phyloP scores from a whole-genome alignment of 805 yeast genomes.

The Kazachstania martiniae region DNA sequence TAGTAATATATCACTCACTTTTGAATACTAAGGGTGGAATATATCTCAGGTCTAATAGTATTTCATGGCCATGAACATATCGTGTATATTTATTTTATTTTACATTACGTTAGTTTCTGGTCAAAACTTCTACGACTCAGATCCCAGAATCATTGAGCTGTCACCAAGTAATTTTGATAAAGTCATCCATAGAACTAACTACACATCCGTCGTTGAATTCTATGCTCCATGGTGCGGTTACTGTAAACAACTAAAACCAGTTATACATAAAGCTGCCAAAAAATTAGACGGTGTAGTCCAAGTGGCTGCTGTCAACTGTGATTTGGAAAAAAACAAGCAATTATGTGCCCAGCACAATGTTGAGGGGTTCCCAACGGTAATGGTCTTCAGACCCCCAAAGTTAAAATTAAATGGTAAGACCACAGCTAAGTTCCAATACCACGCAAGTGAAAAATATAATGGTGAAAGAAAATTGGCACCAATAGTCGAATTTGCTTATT shows the following conservation, averaged over 20 bases:
- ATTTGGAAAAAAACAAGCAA: slow-evolving; percentile 50
- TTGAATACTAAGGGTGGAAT: too few relatives aligned
- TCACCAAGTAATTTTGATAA: slow-evolving; percentile 49
- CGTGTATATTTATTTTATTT: too few relatives aligned
- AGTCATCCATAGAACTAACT: slow-evolving; percentile 57
- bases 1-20: too few relatives aligned
- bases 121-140: slow-evolving; percentile 23
- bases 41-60: too few relatives aligned
- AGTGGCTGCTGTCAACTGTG: slow-evolving; percentile 84
- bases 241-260: slow-evolving; percentile 62
- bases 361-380: slow-evolving; percentile 75
- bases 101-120: slow-evolving; percentile 3
- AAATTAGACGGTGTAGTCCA: slow-evolving; percentile 44
- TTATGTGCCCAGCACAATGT: slow-evolving; percentile 58
- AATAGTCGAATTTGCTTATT: slow-evolving; percentile 42
- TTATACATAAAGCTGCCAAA: slow-evolving; percentile 53
- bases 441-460: slow-evolving; percentile 45
- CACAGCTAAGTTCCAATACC: slow-evolving; percentile 17
- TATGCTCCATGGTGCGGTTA: slow-evolving; percentile 99
- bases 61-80: too few relatives aligned
- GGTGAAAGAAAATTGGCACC: slow-evolving; percentile 52
- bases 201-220: slow-evolving; percentile 76
- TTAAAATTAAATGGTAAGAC: slow-evolving; percentile 16
- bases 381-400: slow-evolving; percentile 78
- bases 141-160: slow-evolving; percentile 42